These are phyloP conservation scores for Yamadazyma dendronema DNA, from an alignment of 1,139 yeast genomes.

Conservation along the genomic window DNA sequence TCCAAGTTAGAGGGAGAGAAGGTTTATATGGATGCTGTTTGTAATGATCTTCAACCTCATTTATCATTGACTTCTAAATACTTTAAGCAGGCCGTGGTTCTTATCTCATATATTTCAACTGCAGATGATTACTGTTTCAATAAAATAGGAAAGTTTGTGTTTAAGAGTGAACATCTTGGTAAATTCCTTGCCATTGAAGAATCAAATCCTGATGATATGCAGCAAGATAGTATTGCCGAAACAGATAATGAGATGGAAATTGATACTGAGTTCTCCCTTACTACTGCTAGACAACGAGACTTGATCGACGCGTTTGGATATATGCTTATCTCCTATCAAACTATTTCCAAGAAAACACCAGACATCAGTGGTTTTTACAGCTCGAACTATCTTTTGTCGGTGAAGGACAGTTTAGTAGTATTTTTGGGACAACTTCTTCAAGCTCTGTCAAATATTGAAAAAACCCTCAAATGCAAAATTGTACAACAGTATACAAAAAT, in stretches of 20 bases:
- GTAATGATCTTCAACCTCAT: constrained; percentile 58
- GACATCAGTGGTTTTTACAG: constrained; percentile 27
- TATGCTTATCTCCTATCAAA: constrained; percentile 37
- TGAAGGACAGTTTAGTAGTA: constrained; percentile 66
- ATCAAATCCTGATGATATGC: constrained; percentile 1
- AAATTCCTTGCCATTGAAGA: constrained; percentile 25
- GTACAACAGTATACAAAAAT: constrained; percentile 62
- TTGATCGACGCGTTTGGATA: constrained; percentile 60
- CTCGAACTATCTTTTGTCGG: constrained; percentile 19
- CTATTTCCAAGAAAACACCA: constrained; percentile 17
- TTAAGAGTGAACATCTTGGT: constrained; percentile 37
- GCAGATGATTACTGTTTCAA: constrained; percentile 41
- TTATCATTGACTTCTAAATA: constrained; percentile 52
- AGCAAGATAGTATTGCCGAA: neutral
- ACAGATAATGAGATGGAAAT: constrained; percentile 14
- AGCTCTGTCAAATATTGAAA: constrained; percentile 64
- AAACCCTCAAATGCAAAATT: constrained; percentile 64
- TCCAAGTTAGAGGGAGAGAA: constrained; percentile 23
- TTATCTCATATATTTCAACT: constrained; percentile 57
- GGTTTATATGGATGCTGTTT: constrained; percentile 38
- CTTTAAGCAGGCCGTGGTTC: constrained; percentile 56
- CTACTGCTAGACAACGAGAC: constrained; percentile 56
- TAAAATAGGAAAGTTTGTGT: constrained; percentile 37
- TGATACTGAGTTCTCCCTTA: constrained; percentile 35
- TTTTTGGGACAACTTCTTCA: constrained; percentile 66